A percentile compares a stretch with the other conserved stretches of the same genome.
Evolutionary conservation across 352 stramenopile genomes (phyloP).

Genomic region (Pythium rhizo-oryzae): DNA sequence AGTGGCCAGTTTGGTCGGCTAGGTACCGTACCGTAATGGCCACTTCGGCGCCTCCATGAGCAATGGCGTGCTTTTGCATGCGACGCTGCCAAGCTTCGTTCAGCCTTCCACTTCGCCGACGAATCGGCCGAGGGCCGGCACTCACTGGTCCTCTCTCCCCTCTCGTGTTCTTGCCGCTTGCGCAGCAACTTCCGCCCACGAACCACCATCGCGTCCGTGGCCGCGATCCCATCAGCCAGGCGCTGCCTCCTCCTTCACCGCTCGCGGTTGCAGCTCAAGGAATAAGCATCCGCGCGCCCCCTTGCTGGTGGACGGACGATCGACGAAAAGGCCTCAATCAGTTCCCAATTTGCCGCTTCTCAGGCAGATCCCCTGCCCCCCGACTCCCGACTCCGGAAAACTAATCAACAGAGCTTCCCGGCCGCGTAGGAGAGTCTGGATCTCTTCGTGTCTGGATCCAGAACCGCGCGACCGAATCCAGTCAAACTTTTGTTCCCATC

Average conservation of each 20-base stretch:
- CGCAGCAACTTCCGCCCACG: constrained; percentile 12
- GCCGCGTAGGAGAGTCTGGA: background rate
- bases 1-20: constrained; percentile 4
- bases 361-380: background rate
- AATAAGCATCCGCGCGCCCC: constrained; percentile 25
- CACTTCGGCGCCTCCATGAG: constrained; percentile 9
- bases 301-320: background rate
- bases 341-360: constrained; percentile 13
- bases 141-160: background rate
- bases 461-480: background rate
- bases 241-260: background rate
- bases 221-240: constrained; percentile 15
- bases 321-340: background rate
- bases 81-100: constrained; percentile 2
- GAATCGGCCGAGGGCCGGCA: background rate
- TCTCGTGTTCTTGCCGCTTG: constrained; percentile 12
- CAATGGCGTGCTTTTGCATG: constrained; percentile 14
- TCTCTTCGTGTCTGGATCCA: background rate
- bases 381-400: background rate
- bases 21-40: constrained; percentile 14
- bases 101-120: background rate
- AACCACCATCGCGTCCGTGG: constrained; percentile 16
- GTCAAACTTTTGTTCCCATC: background rate
- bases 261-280: constrained; percentile 2
- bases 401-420: background rate